Evolutionary conservation across 106 monocot genomes (phyloP).

Genomic region (Acorus gramineus): DNA sequence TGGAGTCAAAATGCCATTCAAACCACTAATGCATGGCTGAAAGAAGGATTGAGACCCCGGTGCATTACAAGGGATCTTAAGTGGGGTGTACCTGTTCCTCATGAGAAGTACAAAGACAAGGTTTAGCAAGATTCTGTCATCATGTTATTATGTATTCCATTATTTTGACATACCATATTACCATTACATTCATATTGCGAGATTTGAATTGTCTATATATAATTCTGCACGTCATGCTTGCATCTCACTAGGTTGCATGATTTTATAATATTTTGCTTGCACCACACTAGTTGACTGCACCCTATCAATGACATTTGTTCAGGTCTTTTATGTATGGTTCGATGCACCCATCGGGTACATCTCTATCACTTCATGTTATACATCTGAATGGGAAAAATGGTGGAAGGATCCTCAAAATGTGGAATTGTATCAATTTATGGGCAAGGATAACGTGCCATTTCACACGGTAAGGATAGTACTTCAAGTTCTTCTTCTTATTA

Average conservation of each 20-base stretch:
- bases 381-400: constrained; percentile 90
- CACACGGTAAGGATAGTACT: constrained; percentile 59
- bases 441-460: constrained; percentile 98
- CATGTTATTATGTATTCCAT: too few species aligned
- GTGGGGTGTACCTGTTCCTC: constrained; percentile 97
- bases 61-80: constrained; percentile 98
- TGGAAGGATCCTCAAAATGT: constrained; percentile 97
- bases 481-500: too few species aligned
- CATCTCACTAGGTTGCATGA: too few species aligned
- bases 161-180: too few species aligned
- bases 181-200: too few species aligned
- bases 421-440: constrained; percentile 95
- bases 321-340: constrained; percentile 99
- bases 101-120: constrained; percentile 95
- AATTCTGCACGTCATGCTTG: too few species aligned
- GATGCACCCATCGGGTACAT: constrained; percentile 99
- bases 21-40: constrained; percentile 89
- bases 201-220: too few species aligned
- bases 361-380: constrained; percentile 82
- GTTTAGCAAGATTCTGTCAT: constrained; percentile 10
- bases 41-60: constrained; percentile 76
- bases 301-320: neutral
- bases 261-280: too few species aligned
- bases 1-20: constrained; percentile 98
- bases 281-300: too few species aligned